phyloP scores from a whole-genome alignment of 108 stramenopile species.

The Conticribra guillardii region DNA sequence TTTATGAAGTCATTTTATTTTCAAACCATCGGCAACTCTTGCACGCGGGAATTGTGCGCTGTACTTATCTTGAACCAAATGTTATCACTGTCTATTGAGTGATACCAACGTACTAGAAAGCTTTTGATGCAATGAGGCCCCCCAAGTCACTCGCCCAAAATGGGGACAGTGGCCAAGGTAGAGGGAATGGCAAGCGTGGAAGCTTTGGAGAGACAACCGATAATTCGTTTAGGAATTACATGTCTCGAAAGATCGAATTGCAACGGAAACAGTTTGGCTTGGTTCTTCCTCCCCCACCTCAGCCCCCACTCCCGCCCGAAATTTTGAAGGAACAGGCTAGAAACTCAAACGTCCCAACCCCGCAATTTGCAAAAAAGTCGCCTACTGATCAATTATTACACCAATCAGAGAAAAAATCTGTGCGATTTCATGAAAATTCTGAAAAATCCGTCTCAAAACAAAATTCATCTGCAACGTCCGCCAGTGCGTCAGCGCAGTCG shows the following conservation, averaged over 20 bases:
- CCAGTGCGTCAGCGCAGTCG: constrained; percentile 1
- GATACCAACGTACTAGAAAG: too few species aligned
- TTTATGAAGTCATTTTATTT: too few species aligned
- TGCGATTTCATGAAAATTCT: constrained; percentile 40
- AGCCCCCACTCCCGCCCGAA: constrained; percentile 4
- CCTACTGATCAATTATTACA: too few species aligned
- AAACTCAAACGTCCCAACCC: not conserved
- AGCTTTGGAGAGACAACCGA: constrained; percentile 47
- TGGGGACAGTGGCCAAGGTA: not conserved
- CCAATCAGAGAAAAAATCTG: constrained; percentile 33
- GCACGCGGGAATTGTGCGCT: too few species aligned
- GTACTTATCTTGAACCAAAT: too few species aligned
- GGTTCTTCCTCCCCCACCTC: constrained; percentile 70
- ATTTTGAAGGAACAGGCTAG: not conserved
- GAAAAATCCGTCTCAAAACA: constrained; percentile 17
- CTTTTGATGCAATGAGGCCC: too few species aligned
- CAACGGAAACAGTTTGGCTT: constrained; percentile 81
- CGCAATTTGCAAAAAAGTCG: not conserved
- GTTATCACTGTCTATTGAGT: too few species aligned
- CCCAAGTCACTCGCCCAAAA: not conserved
- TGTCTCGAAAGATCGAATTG: constrained; percentile 80
- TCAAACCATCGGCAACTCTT: too few species aligned
- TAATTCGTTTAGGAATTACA: constrained; percentile 82
- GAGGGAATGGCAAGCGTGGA: not conserved
- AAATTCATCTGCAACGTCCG: too few species aligned